A percentile compares a stretch with the other conserved stretches of the same genome.
Evolutionary conservation across 2,329 filamentous ascomycete genomes (phyloP).

Genomic region (Aureobasidium sp.): DNA sequence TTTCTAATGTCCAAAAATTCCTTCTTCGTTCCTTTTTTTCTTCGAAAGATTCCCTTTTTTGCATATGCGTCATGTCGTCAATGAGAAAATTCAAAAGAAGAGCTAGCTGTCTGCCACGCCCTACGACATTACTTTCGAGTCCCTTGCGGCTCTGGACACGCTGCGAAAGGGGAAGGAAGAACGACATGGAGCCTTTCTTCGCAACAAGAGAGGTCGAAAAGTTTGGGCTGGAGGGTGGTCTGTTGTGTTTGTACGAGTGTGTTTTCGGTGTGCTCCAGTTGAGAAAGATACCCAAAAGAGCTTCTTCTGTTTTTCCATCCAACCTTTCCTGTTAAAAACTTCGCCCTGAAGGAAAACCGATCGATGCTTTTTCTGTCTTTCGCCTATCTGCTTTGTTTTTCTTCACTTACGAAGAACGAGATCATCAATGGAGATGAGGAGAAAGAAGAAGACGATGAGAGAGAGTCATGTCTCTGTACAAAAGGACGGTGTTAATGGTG

Average conservation of each 20-base stretch:
- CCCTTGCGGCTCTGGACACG: background rate
- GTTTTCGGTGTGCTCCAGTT: background rate
- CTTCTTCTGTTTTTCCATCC: background rate
- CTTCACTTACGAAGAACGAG: background rate
- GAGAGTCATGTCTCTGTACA: background rate
- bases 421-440: too few relatives aligned
- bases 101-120: background rate
- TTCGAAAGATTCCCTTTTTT: background rate
- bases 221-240: background rate
- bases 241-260: background rate
- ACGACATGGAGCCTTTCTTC: background rate
- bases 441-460: background rate
- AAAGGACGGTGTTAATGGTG: background rate
- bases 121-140: background rate
- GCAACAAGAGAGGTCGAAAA: background rate
- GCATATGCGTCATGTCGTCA: slow-evolving; percentile 10
- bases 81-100: background rate
- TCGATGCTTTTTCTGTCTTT: background rate
- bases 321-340: background rate
- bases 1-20: slow-evolving; percentile 12
- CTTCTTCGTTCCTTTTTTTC: background rate
- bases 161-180: background rate
- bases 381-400: background rate
- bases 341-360: background rate
- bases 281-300: slow-evolving; percentile 7